Percentiles rank a stretch among this genome's conserved stretches.
Conservation (phyloP, 176 grass and related monocot genomes). For the bread wheat (Triticum aestivum) region DNA sequence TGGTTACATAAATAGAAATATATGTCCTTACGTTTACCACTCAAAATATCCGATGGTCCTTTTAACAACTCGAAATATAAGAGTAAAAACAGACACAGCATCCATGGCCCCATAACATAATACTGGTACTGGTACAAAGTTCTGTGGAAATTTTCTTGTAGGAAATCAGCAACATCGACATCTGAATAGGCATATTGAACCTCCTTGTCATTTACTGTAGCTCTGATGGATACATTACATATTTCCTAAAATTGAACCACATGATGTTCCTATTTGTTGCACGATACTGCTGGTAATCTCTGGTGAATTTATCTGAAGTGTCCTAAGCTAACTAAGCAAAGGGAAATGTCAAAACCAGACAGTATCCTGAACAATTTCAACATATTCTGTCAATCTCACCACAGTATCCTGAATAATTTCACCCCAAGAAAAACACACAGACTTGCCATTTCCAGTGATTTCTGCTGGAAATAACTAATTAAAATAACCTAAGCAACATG, state of each 20-base stretch:
- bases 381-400: neutral
- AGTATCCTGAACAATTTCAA: neutral
- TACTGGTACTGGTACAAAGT: neutral
- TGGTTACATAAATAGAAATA: neutral
- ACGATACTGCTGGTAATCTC: conserved; percentile 1
- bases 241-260: neutral
- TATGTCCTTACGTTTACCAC: neutral
- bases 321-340: neutral
- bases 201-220: neutral
- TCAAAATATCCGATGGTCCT: conserved; percentile 8
- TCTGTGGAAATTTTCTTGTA: neutral
- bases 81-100: neutral
- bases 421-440: neutral
- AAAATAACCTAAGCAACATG: conserved; percentile 2
- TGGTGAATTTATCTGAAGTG: neutral
- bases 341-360: neutral
- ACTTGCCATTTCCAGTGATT: conserved; percentile 16
- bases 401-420: neutral
- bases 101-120: neutral
- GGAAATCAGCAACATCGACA: neutral
- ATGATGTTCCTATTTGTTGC: neutral
- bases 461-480: neutral
- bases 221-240: neutral
- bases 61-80: neutral
- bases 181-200: neutral